phyloP scores from a whole-genome alignment of 1,284 basidiomycete genomes.

The Papiliotrema nemorosa region DNA sequence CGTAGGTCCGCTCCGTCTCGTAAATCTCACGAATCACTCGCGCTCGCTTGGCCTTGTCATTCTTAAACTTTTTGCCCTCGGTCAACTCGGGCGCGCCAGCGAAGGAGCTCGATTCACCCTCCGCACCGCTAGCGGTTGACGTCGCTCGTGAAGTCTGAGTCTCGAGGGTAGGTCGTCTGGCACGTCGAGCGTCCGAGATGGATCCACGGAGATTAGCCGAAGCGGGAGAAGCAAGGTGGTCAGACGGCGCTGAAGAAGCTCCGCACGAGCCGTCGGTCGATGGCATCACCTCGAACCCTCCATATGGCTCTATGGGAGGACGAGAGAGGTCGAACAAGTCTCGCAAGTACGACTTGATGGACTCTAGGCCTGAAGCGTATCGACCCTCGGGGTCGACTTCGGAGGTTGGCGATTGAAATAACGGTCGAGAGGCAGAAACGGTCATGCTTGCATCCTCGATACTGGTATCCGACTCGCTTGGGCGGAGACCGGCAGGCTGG shows the following conservation, averaged over 20 bases:
- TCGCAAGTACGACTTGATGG: slow-evolving; percentile 88
- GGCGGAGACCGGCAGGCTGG: not conserved
- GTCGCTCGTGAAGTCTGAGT: slow-evolving; percentile 14
- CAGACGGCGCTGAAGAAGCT: slow-evolving; percentile 16
- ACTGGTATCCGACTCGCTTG: slow-evolving; percentile 6
- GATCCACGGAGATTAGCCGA: slow-evolving; percentile 7
- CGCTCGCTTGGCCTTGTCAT: slow-evolving; percentile 74
- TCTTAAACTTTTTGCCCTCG: slow-evolving; percentile 79
- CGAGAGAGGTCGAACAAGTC: slow-evolving; percentile 82
- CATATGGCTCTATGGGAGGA: slow-evolving; percentile 38
- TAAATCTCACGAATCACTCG: slow-evolving; percentile 81
- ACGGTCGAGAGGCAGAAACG: slow-evolving; percentile 10
- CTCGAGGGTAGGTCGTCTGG: slow-evolving; percentile 25
- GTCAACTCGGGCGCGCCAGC: slow-evolving; percentile 4
- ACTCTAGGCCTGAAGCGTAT: slow-evolving; percentile 62
- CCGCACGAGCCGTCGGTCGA: slow-evolving; percentile 13
- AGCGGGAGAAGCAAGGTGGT: slow-evolving; percentile 7
- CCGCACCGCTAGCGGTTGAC: slow-evolving; percentile 20
- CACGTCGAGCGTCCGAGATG: slow-evolving; percentile 16
- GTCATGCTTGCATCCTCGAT: slow-evolving; percentile 13
- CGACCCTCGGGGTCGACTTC: slow-evolving; percentile 25
- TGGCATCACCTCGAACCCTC: slow-evolving; percentile 40
- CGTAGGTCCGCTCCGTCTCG: slow-evolving; percentile 93
- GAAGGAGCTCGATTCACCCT: slow-evolving; percentile 12
- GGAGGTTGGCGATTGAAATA: slow-evolving; percentile 31